A percentile compares a stretch with the other conserved stretches of the same genome.
These are phyloP conservation scores for Boeremia exigua DNA, from an alignment of 2,329 filamentous ascomycete genomes.

Conservation along the genomic window DNA sequence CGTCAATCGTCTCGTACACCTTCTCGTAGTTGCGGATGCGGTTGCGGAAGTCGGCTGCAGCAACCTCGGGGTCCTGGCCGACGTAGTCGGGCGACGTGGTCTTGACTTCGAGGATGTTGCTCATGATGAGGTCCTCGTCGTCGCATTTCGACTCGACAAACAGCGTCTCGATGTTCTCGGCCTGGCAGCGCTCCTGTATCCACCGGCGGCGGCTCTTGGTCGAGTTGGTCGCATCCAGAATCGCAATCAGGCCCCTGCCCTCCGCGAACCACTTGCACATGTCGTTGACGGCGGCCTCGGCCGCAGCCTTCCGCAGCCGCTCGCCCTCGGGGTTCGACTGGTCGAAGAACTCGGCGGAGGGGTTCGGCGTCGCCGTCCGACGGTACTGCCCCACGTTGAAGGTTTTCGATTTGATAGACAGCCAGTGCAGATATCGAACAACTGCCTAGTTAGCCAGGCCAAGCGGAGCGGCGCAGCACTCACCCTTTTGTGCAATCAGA, in stretches of 20 bases:
- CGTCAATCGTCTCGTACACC: constrained; percentile 91
- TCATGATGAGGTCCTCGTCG: constrained; percentile 94
- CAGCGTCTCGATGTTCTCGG: constrained; percentile 82
- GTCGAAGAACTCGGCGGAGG: constrained; percentile 94
- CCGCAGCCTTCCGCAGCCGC: constrained; percentile 82
- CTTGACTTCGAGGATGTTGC: constrained; percentile 97
- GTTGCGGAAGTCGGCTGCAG: constrained; percentile 89
- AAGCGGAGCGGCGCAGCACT: constrained; percentile 23
- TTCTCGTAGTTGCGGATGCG: constrained; percentile 97
- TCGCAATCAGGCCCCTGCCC: constrained; percentile 81
- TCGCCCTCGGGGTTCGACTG: constrained; percentile 89
- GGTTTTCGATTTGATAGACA: constrained; percentile 89
- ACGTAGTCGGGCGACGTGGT: constrained; percentile 93
- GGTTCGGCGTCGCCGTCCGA: constrained; percentile 86
- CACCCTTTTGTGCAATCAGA: constrained; percentile 96
- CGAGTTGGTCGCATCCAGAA: constrained; percentile 95
- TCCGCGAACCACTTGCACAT: constrained; percentile 92
- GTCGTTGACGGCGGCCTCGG: constrained; percentile 88
- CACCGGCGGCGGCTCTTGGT: constrained; percentile 88
- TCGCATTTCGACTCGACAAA: constrained; percentile 98
- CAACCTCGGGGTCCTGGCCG: constrained; percentile 90
- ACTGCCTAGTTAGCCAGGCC: constrained; percentile 37
- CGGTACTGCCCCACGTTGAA: constrained; percentile 99
- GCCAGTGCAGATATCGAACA: constrained; percentile 88
- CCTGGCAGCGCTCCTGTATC: constrained; percentile 81